These are phyloP conservation scores for Phaeoacremonium minimum DNA, from an alignment of 2,329 filamentous ascomycete genomes.

Conservation along the genomic window DNA sequence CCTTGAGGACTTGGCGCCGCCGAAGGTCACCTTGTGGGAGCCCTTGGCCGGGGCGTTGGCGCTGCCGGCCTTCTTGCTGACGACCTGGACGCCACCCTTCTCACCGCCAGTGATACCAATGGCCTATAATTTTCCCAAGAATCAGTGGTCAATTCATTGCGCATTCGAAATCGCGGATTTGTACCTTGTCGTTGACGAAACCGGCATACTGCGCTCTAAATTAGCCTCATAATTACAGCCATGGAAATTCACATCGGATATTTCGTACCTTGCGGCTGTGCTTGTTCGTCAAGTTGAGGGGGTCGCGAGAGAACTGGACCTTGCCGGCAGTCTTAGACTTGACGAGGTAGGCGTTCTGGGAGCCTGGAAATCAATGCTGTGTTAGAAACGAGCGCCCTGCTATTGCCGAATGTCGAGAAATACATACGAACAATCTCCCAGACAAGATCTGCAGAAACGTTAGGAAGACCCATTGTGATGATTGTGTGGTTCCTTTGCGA, in stretches of 20 bases:
- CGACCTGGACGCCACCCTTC: slow-evolving; percentile 75
- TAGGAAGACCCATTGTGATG: slow-evolving; percentile 59
- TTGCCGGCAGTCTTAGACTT: slow-evolving; percentile 80
- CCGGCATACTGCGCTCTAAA: slow-evolving; percentile 77
- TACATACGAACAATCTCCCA: slow-evolving; percentile 94
- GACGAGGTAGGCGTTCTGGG: slow-evolving; percentile 85
- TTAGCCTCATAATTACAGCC: too few relatives aligned
- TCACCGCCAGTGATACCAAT: slow-evolving; percentile 72
- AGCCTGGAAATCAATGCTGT: slow-evolving; percentile 50
- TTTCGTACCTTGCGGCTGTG: slow-evolving; percentile 78
- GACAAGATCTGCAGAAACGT: slow-evolving; percentile 86
- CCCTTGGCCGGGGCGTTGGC: slow-evolving; percentile 68
- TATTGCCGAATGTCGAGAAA: slow-evolving; percentile 5
- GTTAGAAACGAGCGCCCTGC: slow-evolving; percentile 3
- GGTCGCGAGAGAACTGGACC: slow-evolving; percentile 88
- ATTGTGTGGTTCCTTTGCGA: slow-evolving; percentile 13
- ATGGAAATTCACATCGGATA: too few relatives aligned
- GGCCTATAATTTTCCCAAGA: slow-evolving; percentile 58
- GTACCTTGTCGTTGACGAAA: slow-evolving; percentile 90
- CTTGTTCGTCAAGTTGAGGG: slow-evolving; percentile 88
- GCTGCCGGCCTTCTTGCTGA: slow-evolving; percentile 77
- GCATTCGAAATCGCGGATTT: slow-evolving; percentile 1
- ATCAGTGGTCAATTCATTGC: slow-evolving; percentile 5
- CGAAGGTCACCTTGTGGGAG: slow-evolving; percentile 63
- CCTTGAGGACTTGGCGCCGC: slow-evolving; percentile 67